Evolutionary conservation across 2,329 filamentous ascomycete genomes (phyloP), one percentile per base, ranked within the genome.

Genomic region (Aspergillaceae sp.): DNA sequence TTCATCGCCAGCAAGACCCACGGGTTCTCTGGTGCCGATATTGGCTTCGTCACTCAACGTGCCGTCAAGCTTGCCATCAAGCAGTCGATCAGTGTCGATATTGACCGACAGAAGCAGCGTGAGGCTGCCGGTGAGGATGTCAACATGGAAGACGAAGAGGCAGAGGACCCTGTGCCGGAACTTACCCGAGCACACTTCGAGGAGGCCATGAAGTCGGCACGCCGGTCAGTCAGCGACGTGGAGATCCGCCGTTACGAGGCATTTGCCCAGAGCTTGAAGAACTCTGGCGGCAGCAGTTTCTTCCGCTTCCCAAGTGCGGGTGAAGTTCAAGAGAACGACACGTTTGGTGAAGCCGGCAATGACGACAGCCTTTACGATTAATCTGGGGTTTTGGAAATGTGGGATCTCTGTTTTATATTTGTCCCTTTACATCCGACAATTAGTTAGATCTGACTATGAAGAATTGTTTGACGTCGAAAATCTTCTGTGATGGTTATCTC

Each of bases 31-130:
- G 92, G 92, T 90, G 92, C 92, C 64, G 92, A 98, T 86, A 80
- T 98, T 68, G 92, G 92, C 53, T 98, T 97, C 76, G 90, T 98
- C 66, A 96, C 92, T 27, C 92, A 98, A 76, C 89, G 92, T 69
- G 92, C 92, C 45, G 92, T 95, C 77, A 98, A 98, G 83, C 84
- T 97, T 63, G 92, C 92, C 59, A 98, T 98, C 76, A 98, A 98
- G 80, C 84, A 98, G 75, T 83, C 91, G 29, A 98, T 98, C 60
- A 76, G 82, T 11, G 66, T 78, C 41, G 91, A 97, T 51, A 97
- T 98, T 58, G 87, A 94, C 73, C 86, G 87, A 57, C 77, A 78
- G 64, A 95, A 94, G 81, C 84, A 85, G 61, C 88, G 86, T 47
- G 91, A 95, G 74, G 90, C 86, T 52, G 76, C 84, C 57, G 87